These are phyloP conservation scores for Phytophthora chlamydospora DNA, from an alignment of 352 stramenopile genomes.

Conservation along the genomic window DNA sequence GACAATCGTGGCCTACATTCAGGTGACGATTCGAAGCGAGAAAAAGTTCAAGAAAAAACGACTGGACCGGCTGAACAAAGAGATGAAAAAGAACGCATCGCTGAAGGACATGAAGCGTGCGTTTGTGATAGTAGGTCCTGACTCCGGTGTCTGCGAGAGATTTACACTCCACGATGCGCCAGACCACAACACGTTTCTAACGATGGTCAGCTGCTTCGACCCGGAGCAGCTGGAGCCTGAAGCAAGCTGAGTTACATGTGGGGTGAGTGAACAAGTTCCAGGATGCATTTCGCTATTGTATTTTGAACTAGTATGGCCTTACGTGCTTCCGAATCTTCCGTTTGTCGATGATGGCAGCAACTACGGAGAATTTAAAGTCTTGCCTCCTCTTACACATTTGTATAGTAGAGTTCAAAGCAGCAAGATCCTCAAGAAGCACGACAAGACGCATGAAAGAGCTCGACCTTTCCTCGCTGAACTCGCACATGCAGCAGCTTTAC, in stretches of 20 bases:
- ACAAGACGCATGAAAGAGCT: no score
- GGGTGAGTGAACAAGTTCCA: neutral
- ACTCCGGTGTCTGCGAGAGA: constrained; percentile 13
- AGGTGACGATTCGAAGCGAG: constrained; percentile 22
- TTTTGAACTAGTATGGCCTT: no score
- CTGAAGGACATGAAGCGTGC: constrained; percentile 19
- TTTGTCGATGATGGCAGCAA: no score
- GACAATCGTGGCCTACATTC: constrained; percentile 23
- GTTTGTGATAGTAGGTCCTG: constrained; percentile 22
- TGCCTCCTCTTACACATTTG: no score
- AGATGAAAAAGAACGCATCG: constrained; percentile 17
- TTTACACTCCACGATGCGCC: constrained; percentile 21
- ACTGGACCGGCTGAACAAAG: constrained; percentile 18
- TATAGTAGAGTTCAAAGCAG: no score
- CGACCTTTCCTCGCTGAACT: no score
- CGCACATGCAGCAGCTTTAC: no score
- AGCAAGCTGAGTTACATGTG: constrained; percentile 7
- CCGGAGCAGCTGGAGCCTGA: constrained; percentile 13
- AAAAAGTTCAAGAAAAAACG: constrained; percentile 25
- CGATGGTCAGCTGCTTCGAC: constrained; percentile 24
- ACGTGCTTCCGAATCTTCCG: no score
- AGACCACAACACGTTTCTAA: constrained; percentile 11
- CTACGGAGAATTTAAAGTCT: no score
- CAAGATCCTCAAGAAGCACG: no score
- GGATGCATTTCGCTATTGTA: no score